A percentile compares a stretch with the other conserved stretches of the same genome.
These are phyloP conservation scores for Monascus ruber DNA, from an alignment of 2,329 filamentous ascomycete species.

Conservation along the genomic window DNA sequence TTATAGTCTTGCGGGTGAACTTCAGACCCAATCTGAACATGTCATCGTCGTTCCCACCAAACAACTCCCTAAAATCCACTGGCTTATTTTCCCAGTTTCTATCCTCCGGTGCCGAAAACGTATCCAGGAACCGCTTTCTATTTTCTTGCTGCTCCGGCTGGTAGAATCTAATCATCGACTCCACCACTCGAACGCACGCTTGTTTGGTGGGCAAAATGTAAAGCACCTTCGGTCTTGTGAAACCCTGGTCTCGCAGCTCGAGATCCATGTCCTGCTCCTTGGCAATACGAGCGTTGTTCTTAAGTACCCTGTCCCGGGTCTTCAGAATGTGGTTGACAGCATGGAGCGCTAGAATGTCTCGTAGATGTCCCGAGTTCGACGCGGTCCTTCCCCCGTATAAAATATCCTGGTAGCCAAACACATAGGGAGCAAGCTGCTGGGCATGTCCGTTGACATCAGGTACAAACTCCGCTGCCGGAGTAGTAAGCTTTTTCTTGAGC, in stretches of 20 bases:
- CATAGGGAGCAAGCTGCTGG: slow-evolving; percentile 53
- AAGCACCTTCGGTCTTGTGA: slow-evolving; percentile 85
- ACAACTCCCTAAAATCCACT: slow-evolving; percentile 77
- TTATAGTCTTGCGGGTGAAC: slow-evolving; percentile 90
- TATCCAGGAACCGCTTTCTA: slow-evolving; percentile 79
- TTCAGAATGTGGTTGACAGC: slow-evolving; percentile 88
- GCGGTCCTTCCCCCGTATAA: slow-evolving; percentile 62
- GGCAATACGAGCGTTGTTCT: slow-evolving; percentile 73
- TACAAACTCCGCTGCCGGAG: slow-evolving; percentile 43
- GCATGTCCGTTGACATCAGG: slow-evolving; percentile 51
- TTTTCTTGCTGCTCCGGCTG: slow-evolving; percentile 89
- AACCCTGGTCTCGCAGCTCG: slow-evolving; percentile 84
- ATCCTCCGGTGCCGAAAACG: slow-evolving; percentile 59
- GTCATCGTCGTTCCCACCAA: slow-evolving; percentile 91
- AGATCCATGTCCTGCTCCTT: slow-evolving; percentile 55
- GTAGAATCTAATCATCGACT: slow-evolving; percentile 64
- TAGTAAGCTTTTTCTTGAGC: slow-evolving; percentile 59
- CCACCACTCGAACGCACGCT: slow-evolving; percentile 66
- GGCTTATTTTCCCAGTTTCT: slow-evolving; percentile 64
- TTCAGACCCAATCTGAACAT: slow-evolving; percentile 95
- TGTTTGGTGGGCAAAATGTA: slow-evolving; percentile 83
- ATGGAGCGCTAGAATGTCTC: slow-evolving; percentile 67
- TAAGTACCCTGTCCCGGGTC: slow-evolving; percentile 81
- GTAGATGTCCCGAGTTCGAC: slow-evolving; percentile 56
- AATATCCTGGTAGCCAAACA: slow-evolving; percentile 76